Evolutionary conservation across 257 asterid species (phyloP), one percentile per base, ranked within the genome.

Genomic region (Anisodus tanguticus): DNA sequence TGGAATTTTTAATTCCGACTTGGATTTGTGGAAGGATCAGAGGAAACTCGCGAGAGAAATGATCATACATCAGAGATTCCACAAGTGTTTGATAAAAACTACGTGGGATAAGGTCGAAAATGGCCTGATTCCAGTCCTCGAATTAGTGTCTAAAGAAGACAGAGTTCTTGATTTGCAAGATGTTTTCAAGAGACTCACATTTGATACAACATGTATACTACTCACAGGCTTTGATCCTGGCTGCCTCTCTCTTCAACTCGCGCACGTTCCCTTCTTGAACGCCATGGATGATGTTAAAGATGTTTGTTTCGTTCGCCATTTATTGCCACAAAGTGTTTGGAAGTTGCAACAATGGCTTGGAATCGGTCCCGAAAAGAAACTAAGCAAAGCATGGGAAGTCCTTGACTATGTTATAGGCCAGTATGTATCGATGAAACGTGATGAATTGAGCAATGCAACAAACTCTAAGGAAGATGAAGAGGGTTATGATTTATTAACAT

Each of bases 251-350:
- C 3, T 82, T 1, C 78, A 91, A 19, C 76, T 91, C 55, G 86
- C 90, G 0, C 84, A 88, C 17, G 89, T 88, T 10, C 90, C 93
- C 1, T 88, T 90, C 82, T 83, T 92, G 8, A 86, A 72, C 57
- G 95, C 95, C 19, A 83, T 92, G 89, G 93, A 88, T 39, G 92
- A 89, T 41, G 89, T 83, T 0, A 92, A 89, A 62, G 95, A 91
- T 63, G 83, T 90, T 0, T 86, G 88, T 5, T 84, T 91, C 83
- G 71, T 83, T 90, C 86, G 92, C n/a, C 92, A 91, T 62, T 59
- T 89, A 4, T 2, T 92, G 77, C 93, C 93, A 0, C 86, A 87
- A 41, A 37, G 19, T n/a, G 5, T 86, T 7, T 89, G 93, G 84
- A 90, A 88, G 49, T 31, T 90, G 17, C 86, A 86, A 49, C 83